phyloP scores from a whole-genome alignment of 139 green algal genomes.

The Auxenochlorella protothecoides region DNA sequence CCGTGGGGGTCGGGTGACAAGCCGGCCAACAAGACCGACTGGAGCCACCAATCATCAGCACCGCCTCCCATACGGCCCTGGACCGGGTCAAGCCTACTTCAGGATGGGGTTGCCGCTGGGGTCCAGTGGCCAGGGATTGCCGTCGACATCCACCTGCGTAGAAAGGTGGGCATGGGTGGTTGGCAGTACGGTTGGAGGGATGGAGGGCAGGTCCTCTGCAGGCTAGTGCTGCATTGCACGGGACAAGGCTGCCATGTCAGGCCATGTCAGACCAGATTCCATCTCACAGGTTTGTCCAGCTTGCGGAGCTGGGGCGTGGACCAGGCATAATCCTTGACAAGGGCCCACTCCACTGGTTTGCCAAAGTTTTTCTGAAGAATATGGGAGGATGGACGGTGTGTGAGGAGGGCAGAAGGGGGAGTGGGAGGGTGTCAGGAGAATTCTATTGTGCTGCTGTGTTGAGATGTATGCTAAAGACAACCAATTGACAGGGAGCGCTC shows the following conservation, averaged over 20 bases:
- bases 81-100: slow-evolving; percentile 8
- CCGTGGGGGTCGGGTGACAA: too few relatives aligned
- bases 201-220: not conserved
- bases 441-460: not conserved
- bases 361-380: slow-evolving; percentile 80
- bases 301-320: slow-evolving; percentile 61
- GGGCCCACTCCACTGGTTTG: slow-evolving; percentile 73
- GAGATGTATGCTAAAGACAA: not conserved
- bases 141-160: slow-evolving; percentile 53
- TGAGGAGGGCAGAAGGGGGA: not conserved
- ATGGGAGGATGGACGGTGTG: not conserved
- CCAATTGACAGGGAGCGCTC: too few relatives aligned
- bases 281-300: slow-evolving; percentile 46
- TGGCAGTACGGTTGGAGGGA: not conserved
- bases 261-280: not conserved
- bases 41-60: too few relatives aligned
- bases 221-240: not conserved
- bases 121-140: slow-evolving; percentile 67
- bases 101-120: slow-evolving; percentile 36
- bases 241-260: not conserved
- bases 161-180: not conserved
- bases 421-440: not conserved
- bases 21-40: too few relatives aligned
- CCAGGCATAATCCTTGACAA: slow-evolving; percentile 80
- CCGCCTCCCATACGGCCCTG: too few relatives aligned